Conservation (phyloP, 371 early-diverging fungal species). For the Homolaphlyctis polyrhiza region DNA sequence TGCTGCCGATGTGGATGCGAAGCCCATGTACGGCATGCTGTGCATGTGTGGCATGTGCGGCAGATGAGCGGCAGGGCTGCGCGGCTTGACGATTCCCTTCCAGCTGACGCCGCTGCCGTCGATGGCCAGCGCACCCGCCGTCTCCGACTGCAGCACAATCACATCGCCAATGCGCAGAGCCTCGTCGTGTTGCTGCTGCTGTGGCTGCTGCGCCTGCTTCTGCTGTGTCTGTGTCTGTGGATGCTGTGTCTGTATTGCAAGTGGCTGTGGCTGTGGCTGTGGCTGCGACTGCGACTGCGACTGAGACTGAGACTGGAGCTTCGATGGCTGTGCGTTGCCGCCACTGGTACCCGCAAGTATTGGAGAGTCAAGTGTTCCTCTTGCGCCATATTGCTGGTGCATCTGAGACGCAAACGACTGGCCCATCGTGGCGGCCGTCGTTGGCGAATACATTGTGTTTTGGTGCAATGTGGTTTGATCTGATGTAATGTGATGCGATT, state of each 20-base stretch:
- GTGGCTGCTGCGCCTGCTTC: background rate
- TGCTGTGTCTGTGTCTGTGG: background rate
- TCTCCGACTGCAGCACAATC: slow-evolving; percentile 16
- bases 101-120: slow-evolving; percentile 16
- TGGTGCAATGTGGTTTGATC: too few relatives aligned
- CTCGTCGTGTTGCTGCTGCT: slow-evolving; percentile 2
- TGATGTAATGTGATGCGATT: too few relatives aligned
- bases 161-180: slow-evolving; percentile 20
- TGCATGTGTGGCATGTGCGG: too few relatives aligned
- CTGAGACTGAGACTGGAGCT: too few relatives aligned
- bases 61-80: background rate
- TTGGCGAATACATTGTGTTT: too few relatives aligned
- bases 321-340: too few relatives aligned
- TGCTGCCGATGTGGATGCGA: background rate
- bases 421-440: too few relatives aligned
- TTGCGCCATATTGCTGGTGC: too few relatives aligned
- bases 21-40: background rate
- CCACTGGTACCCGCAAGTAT: too few relatives aligned
- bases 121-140: slow-evolving; percentile 10
- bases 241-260: background rate
- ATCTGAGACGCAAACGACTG: too few relatives aligned
- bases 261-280: background rate
- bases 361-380: too few relatives aligned
- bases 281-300: background rate
- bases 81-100: background rate